Base-by-base conservation (phyloP, 2,329 filamentous ascomycete genomes). In the Aureobasidium mangrovei region DNA sequence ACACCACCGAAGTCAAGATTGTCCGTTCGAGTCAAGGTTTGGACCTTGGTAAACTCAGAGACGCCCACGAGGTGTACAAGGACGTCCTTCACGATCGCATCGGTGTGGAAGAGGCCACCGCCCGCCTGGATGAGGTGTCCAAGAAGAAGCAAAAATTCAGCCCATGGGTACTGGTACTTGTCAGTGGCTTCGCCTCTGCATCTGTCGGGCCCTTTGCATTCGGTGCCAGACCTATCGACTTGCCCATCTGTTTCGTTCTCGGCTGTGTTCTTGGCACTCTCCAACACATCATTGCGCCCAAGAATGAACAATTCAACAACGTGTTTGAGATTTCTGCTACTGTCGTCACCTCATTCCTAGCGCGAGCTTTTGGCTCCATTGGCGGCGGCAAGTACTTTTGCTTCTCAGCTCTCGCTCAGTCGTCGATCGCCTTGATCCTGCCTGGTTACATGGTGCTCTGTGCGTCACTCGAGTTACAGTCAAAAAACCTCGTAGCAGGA, bases 121-220 rank as follows among this genome's bases (percentile, higher is more conserved):
- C 72, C 7, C 74, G 78, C 18, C 71, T 90, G 0, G 78, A 86
- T 44, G 74, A 77, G 31, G 87, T 87, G 41, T 79, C 80, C 61
- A 70, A 70, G n/a, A 72, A 75, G 7, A 74, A 75, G 46, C 72
- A 75, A 54, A 82, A 83, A 61, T 84, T 72, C 62, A 67, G 64
- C 33, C 62, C 60, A 10, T 74, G 71, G 69, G 58, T 70, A 2
- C 65, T 72, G 4, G 81, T 94, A 1, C 68, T 83, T 1, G 71
- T 89, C 32, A 91, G 88, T 60, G 89, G 89, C 0, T 70, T 90
- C 4, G 88, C 88, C 1, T 88, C 86, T 9, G 84, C 82, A 0
- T 80, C 76, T 5, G 88, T 93, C 1, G 88, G 85, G 0, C 87
- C 87, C 0, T 93, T 93, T 63, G 87, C 86, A 3, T 94, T 93